These are phyloP conservation scores for Ephemerocybe angulata DNA, from an alignment of 768 basidiomycete genomes.

Conservation along the genomic window DNA sequence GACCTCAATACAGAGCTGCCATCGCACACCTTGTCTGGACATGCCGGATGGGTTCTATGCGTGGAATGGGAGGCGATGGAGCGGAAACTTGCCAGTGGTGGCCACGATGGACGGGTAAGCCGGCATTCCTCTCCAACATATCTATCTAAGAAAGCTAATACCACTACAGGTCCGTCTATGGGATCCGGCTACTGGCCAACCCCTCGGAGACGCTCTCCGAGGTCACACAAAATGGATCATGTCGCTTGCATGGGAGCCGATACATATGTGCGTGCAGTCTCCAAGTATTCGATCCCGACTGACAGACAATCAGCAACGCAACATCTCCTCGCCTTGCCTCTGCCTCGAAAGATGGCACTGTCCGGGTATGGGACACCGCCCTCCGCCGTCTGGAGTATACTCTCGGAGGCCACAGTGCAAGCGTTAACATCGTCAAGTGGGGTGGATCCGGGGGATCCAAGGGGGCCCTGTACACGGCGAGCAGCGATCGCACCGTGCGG, in stretches of 20 bases:
- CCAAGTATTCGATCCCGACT: background rate
- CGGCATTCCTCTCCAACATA: background rate
- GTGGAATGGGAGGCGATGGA: conserved; percentile 97
- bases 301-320: conserved; percentile 54
- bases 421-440: conserved; percentile 95
- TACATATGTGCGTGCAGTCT: conserved; percentile 66
- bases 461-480: conserved; percentile 90
- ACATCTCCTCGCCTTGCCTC: conserved; percentile 83
- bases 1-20: conserved; percentile 91
- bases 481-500: conserved; percentile 89
- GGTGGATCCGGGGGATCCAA: conserved; percentile 72
- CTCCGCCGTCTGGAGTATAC: conserved; percentile 75
- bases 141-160: too few species aligned
- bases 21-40: conserved; percentile 80
- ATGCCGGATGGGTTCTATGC: conserved; percentile 94
- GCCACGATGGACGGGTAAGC: conserved; percentile 86
- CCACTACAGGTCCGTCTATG: conserved; percentile 87
- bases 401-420: conserved; percentile 90
- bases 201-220: conserved; percentile 82
- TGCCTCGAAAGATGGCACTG: conserved; percentile 93
- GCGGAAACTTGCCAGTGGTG: conserved; percentile 85
- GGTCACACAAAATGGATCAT: conserved; percentile 98
- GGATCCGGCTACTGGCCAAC: conserved; percentile 90
- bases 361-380: conserved; percentile 86
- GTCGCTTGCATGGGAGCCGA: conserved; percentile 92